Base-by-base conservation (phyloP, 257 asterid species). In the Nicotiana otophora region DNA sequence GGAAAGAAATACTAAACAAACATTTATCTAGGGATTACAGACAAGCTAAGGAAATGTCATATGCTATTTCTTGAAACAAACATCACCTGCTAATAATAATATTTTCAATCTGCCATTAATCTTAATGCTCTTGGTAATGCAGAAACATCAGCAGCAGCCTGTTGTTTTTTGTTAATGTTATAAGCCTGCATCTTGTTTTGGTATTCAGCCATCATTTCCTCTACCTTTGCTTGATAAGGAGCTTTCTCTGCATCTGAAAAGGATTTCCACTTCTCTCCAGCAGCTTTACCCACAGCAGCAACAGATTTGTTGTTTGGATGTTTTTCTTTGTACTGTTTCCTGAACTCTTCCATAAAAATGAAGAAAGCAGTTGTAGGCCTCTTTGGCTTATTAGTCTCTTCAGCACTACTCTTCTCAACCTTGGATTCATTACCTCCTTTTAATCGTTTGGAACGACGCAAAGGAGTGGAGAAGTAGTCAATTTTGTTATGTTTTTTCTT, bases 361-460 rank as follows among this genome's bases (percentile, higher is more conserved):
- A 94, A 94, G 82, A 91, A 94, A 62, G 98, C 97, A 75, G 95
- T 91, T 1, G 94, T 93, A 77, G 98, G 98, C 90, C 98, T 91
- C 89, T 92, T 94, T 0, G 98, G 98, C 89, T 90, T 94, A 89
- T 93, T 86, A 78, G n/a, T 90, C 1, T 87, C 87, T 9, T 80
- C 86, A 9, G 85, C 86, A 0, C 88, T 87, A 4, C 89, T 90
- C 85, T 86, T 92, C 89, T 90, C 19, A 54, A 12, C 8, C 60
- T 28, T 28, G 30, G 30, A 2, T 0, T 28, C 30, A 1, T 2
- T 28, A 28, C 30, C 30, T 28, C 30, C 30, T 28, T 1, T 28
- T 28, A 28, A 0, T 53, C 58, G 58, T 3, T 53, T 53, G 17
- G 58, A 53, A 53, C 58, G 58, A 12, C n/a, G 58, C 17, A 53